phyloP scores from a whole-genome alignment of 106 monocot species.

The Vanilla planifolia region DNA sequence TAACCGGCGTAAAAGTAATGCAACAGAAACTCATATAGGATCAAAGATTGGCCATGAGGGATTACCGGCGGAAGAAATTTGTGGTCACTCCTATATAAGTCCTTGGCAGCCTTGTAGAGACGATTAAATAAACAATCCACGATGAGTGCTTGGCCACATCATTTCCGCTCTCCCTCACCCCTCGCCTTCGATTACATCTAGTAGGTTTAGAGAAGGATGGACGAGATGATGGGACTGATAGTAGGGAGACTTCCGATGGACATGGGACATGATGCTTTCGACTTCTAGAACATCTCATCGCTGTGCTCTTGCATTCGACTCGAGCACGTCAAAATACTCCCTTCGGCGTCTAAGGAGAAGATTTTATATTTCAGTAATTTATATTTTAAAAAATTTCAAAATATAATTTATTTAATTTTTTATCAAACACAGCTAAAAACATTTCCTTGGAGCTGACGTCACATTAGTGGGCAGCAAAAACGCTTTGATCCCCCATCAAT shows the following conservation, averaged over 20 bases:
- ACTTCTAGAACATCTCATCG: too few relatives aligned
- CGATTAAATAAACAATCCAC: slow-evolving; percentile 65
- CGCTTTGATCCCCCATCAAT: too few relatives aligned
- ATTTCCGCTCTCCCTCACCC: neutral
- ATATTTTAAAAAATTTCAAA: too few relatives aligned
- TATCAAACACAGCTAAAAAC: too few relatives aligned
- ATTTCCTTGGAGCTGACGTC: too few relatives aligned
- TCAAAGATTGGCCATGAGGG: neutral
- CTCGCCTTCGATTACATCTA: neutral
- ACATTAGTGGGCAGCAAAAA: too few relatives aligned
- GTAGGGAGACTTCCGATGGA: neutral
- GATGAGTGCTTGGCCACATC: neutral
- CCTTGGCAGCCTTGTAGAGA: slow-evolving; percentile 35
- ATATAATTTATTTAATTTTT: too few relatives aligned
- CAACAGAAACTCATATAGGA: neutral
- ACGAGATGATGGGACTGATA: neutral
- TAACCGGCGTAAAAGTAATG: neutral
- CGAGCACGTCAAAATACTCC: too few relatives aligned
- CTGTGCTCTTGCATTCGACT: too few relatives aligned
- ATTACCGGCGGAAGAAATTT: slow-evolving; percentile 52
- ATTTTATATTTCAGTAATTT: too few relatives aligned
- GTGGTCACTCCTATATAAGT: slow-evolving; percentile 80
- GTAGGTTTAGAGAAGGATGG: neutral
- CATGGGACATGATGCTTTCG: neutral
- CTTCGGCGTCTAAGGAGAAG: too few relatives aligned